Evolutionary conservation across 1,139 yeast genomes (phyloP), one percentile per base, ranked within the genome.

Genomic region (Scheffersomyces insectosa): DNA sequence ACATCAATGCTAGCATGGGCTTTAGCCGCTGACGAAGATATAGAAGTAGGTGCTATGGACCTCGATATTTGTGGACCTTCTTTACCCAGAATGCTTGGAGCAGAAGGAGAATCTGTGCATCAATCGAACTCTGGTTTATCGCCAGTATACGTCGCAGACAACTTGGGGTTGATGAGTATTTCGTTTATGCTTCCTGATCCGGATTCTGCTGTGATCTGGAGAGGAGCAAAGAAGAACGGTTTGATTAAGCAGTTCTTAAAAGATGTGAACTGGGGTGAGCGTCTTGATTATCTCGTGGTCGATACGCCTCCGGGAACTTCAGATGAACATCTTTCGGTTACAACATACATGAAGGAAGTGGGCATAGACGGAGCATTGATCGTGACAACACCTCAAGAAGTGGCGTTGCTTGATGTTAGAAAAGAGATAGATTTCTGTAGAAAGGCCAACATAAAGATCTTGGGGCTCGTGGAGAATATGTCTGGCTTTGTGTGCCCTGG

Each of bases 261-360:
- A 60, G 98, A 93, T 56, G 98, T 93, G 2, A 89, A 89, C 56
- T 95, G 99, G 99, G 97, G 96, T 1, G 84, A 83, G 40, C 68
- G 56, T 42, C 70, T 95, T 44, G 98, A 95, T 65, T 93, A 88
- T 59, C 71, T 95, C 54, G 79, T 95, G 12, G 88, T 95, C 5
- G 99, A 95, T 57, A 95, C 99, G 0, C 99, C 99, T 0, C 99
- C 99, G 0, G 99, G 99, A 0, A 93, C 99, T 0, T 86, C 97
- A 0, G 99, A 95, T 63, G 99, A 95, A 62, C 99, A 95, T 64
- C 74, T 95, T 38, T 83, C 96, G 7, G 91, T 93, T 23, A 88
- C 93, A 35, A 83, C 88, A 38, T 91, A 88, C 58, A 73, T 95
- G 79, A 86, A 88, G 56, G 96, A 89, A 37, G 84, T 85, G 5